These are phyloP conservation scores for Yamagishiella unicocca DNA, from an alignment of 139 green algal genomes.

Conservation along the genomic window DNA sequence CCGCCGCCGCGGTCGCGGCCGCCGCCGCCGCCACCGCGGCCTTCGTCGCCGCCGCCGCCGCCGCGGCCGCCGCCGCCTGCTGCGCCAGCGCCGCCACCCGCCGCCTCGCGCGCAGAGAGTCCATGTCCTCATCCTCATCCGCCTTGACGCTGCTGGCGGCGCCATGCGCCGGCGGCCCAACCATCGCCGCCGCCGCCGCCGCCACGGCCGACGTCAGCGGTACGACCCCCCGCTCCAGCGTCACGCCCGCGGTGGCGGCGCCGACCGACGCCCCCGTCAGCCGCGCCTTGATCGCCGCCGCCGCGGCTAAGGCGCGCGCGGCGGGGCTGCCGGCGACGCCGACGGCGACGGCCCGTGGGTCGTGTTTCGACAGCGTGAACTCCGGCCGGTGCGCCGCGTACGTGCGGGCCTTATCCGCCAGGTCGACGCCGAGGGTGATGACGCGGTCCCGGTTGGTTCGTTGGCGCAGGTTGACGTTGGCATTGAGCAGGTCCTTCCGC, in stretches of 20 bases:
- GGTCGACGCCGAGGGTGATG: slow-evolving; percentile 50
- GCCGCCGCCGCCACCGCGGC: background rate
- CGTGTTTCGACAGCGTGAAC: slow-evolving; percentile 53
- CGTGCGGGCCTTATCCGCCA: slow-evolving; percentile 47
- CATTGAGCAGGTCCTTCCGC: slow-evolving; percentile 26
- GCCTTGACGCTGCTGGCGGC: background rate
- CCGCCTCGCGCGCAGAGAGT: background rate
- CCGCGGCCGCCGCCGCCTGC: slow-evolving; percentile 8
- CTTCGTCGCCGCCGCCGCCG: background rate
- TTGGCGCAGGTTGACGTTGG: slow-evolving; percentile 32
- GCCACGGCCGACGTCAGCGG: background rate
- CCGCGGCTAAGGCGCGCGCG: background rate
- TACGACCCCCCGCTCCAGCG: slow-evolving; percentile 19
- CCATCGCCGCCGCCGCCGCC: background rate
- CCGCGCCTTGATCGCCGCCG: slow-evolving; percentile 8
- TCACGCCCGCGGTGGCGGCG: background rate
- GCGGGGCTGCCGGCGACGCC: too few species aligned
- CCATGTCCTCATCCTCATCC: slow-evolving; percentile 35
- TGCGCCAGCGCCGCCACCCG: background rate
- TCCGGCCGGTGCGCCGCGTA: slow-evolving; percentile 48
- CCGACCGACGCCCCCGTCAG: background rate
- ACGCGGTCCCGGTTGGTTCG: slow-evolving; percentile 57
- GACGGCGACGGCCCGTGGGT: background rate
- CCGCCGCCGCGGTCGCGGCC: background rate
- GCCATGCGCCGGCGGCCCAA: background rate